Evolutionary conservation across 208 protist genomes (phyloP).

Genomic region (Trypanosoma vivax): DNA sequence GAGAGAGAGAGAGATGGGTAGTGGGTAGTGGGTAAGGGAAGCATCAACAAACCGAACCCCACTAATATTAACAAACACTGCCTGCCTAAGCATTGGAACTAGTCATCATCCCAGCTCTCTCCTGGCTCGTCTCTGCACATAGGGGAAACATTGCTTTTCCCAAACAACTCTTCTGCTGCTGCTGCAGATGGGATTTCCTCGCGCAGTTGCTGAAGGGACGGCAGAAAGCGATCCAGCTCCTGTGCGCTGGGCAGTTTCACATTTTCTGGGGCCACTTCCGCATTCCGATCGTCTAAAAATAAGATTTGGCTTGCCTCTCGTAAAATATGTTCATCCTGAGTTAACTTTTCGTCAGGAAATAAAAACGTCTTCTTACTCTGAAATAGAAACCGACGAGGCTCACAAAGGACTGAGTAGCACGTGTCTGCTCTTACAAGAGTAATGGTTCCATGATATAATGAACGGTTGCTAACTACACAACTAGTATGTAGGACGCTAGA

Average conservation of each 20-base stretch:
- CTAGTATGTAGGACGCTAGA: too few relatives aligned
- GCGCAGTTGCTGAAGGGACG: constrained; percentile 46
- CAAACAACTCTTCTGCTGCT: not conserved
- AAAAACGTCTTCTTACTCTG: not conserved
- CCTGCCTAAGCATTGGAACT: not conserved
- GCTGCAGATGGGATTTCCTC: constrained; percentile 54
- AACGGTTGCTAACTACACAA: too few relatives aligned
- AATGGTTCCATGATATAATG: too few relatives aligned
- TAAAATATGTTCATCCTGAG: not conserved
- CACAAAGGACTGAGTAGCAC: not conserved
- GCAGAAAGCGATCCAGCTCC: constrained; percentile 31
- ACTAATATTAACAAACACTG: too few relatives aligned
- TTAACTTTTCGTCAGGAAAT: not conserved
- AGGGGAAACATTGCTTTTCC: not conserved
- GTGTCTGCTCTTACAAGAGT: not conserved
- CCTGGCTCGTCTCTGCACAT: not conserved
- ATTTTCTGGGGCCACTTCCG: not conserved
- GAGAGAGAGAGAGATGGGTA: too few relatives aligned
- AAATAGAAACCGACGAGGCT: not conserved
- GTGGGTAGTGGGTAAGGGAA: too few relatives aligned
- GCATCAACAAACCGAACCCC: too few relatives aligned
- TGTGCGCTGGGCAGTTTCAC: constrained; percentile 8
- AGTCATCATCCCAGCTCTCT: not conserved
- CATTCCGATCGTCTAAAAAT: not conserved
- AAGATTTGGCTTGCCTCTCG: not conserved